A percentile compares a stretch with the other conserved stretches of the same genome.
Evolutionary conservation across 768 basidiomycete genomes (phyloP).

Genomic region (Scleroderma citrinum): DNA sequence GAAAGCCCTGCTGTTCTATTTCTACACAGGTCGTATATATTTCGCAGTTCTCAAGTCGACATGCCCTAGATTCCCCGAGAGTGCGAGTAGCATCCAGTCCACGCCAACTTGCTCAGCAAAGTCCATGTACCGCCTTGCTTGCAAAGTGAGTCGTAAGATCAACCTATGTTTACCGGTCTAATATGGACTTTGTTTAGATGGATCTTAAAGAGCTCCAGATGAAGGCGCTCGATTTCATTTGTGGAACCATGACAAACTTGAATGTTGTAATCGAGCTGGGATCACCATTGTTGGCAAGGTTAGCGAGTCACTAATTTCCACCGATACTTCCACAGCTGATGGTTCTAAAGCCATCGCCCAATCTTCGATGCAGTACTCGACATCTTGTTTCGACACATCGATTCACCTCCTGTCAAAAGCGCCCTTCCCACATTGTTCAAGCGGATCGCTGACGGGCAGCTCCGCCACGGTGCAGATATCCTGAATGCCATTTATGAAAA

Average conservation of each 20-base stretch:
- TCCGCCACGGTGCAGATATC: constrained; percentile 10
- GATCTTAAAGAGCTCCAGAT: constrained; percentile 12
- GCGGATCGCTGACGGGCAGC: constrained; percentile 1
- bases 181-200: constrained; percentile 7
- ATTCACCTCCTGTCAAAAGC: background rate
- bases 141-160: constrained; percentile 18
- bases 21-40: constrained; percentile 28
- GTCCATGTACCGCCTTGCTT: constrained; percentile 34
- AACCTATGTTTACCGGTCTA: background rate
- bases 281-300: constrained; percentile 23
- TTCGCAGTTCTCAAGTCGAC: constrained; percentile 22
- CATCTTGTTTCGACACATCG: constrained; percentile 4
- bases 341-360: background rate
- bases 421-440: constrained; percentile 3
- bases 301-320: background rate
- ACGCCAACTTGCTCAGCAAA: constrained; percentile 26
- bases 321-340: background rate
- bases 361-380: constrained; percentile 7
- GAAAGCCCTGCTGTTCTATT: constrained; percentile 29
- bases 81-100: background rate
- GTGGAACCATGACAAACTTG: constrained; percentile 8
- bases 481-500: constrained; percentile 2
- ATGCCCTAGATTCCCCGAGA: background rate
- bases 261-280: constrained; percentile 23
- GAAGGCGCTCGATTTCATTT: constrained; percentile 16